Conservation (phyloP, 2,329 filamentous ascomycete genomes). For the Curvularia eragrostidis region DNA sequence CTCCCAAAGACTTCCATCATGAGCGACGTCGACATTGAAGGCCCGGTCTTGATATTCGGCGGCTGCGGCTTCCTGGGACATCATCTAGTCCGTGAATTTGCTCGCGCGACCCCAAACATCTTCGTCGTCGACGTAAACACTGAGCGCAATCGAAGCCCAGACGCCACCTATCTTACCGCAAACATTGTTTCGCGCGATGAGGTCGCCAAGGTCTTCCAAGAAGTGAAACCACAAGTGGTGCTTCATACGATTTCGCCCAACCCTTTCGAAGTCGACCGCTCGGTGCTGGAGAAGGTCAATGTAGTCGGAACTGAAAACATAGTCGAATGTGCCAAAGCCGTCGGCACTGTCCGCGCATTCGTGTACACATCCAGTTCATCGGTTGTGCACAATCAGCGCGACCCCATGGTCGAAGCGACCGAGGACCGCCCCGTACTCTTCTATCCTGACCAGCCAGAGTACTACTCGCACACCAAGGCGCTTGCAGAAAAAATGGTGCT, state of each 20-base stretch:
- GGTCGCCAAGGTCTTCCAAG: background rate
- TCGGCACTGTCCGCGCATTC: constrained; percentile 33
- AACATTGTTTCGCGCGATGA: background rate
- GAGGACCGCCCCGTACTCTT: background rate
- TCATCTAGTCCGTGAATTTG: constrained; percentile 52
- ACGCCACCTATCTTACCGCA: background rate
- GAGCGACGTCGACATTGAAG: constrained; percentile 12
- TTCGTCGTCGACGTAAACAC: background rate
- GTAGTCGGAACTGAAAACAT: constrained; percentile 55
- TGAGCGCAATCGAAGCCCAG: background rate
- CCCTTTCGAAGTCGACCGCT: constrained; percentile 2
- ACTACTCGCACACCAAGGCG: constrained; percentile 2
- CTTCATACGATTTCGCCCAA: background rate
- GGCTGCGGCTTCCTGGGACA: constrained; percentile 57
- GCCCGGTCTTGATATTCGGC: constrained; percentile 51
- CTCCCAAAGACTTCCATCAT: background rate
- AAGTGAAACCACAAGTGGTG: background rate
- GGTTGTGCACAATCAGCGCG: background rate
- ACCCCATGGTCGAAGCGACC: background rate
- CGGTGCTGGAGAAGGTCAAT: constrained; percentile 49
- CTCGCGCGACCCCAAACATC: background rate
- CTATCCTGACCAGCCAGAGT: background rate
- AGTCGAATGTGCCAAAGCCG: constrained; percentile 50
- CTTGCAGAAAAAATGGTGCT: background rate
- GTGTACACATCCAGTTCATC: constrained; percentile 49